Conservation (phyloP, 768 basidiomycete species). For the Serendipita sp. region DNA sequence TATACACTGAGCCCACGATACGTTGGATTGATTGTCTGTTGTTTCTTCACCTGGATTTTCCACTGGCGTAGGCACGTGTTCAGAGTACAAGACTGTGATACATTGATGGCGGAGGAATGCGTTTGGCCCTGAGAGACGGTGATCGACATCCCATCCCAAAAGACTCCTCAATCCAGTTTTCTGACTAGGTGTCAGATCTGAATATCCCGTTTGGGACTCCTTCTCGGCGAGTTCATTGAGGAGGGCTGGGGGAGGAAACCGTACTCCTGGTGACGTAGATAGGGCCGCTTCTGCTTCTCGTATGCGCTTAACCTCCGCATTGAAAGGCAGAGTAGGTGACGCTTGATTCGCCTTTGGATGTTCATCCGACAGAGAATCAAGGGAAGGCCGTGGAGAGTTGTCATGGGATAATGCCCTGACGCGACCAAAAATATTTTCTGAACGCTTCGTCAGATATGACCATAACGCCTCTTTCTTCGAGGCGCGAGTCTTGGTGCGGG, state of each 20-base stretch:
- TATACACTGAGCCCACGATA: conserved; percentile 23
- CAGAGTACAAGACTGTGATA: conserved; percentile 33
- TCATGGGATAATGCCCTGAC: conserved; percentile 13
- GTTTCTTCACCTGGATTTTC: conserved; percentile 6
- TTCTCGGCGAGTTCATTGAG: conserved; percentile 33
- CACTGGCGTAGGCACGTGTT: conserved; percentile 18
- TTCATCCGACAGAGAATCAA: conserved; percentile 24
- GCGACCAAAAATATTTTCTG: conserved; percentile 4
- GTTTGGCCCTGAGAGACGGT: conserved; percentile 26
- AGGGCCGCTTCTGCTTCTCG: conserved; percentile 25
- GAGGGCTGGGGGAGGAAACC: conserved; percentile 30
- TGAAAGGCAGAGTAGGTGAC: conserved; percentile 19
- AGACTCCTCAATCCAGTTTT: conserved; percentile 33
- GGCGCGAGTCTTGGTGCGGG: not conserved
- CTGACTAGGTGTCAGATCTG: conserved; percentile 39
- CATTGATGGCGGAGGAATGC: conserved; percentile 46
- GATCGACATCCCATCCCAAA: conserved; percentile 39
- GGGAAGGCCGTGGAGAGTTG: conserved; percentile 20
- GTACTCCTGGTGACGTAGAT: conserved; percentile 38
- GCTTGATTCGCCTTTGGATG: conserved; percentile 13
- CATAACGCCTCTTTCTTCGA: not conserved
- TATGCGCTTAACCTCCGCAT: conserved; percentile 25
- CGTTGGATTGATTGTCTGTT: conserved; percentile 8
- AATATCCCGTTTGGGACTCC: conserved; percentile 25
- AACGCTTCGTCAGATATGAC: not conserved